A percentile compares a stretch with the other conserved stretches of the same genome.
Conservation (phyloP, 2,329 filamentous ascomycete genomes). For the Magnaporthales sp. region DNA sequence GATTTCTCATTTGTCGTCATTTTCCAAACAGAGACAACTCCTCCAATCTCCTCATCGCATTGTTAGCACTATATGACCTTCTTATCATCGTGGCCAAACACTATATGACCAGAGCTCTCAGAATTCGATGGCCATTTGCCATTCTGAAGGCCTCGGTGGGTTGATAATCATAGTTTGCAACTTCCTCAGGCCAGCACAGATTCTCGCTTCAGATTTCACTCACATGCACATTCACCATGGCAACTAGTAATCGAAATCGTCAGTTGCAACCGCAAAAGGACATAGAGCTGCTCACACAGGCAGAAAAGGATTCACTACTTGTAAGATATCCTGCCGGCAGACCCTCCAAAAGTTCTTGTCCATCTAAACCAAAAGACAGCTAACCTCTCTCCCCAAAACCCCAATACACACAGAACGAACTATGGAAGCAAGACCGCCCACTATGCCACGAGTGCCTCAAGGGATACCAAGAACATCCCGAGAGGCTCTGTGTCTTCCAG, state of each 20-base stretch:
- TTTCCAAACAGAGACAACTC: not conserved
- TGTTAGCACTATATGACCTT: not conserved
- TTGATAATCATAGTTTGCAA: not conserved
- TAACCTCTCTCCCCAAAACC: not conserved
- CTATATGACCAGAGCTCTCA: too few relatives aligned
- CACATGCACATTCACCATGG: not conserved
- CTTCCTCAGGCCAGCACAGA: not conserved
- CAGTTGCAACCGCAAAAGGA: not conserved
- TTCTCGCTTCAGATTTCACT: not conserved
- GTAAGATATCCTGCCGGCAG: not conserved
- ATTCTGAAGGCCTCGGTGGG: not conserved
- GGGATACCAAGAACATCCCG: not conserved
- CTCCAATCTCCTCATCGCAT: not conserved
- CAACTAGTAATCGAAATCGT: not conserved
- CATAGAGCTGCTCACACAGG: not conserved
- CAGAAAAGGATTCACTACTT: not conserved
- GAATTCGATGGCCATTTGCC: not conserved
- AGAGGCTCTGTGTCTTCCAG: not conserved
- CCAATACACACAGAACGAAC: not conserved
- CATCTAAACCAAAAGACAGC: not conserved
- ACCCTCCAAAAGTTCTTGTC: not conserved
- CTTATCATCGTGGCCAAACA: too few relatives aligned
- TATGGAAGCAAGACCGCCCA: slow-evolving; percentile 1
- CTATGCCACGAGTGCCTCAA: slow-evolving; percentile 1
- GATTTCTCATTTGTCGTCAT: not conserved